Evolutionary conservation across 192 early-diverging fungal species (phyloP), one percentile per base, ranked within the genome.

Genomic region (Entomortierella beljakovae): DNA sequence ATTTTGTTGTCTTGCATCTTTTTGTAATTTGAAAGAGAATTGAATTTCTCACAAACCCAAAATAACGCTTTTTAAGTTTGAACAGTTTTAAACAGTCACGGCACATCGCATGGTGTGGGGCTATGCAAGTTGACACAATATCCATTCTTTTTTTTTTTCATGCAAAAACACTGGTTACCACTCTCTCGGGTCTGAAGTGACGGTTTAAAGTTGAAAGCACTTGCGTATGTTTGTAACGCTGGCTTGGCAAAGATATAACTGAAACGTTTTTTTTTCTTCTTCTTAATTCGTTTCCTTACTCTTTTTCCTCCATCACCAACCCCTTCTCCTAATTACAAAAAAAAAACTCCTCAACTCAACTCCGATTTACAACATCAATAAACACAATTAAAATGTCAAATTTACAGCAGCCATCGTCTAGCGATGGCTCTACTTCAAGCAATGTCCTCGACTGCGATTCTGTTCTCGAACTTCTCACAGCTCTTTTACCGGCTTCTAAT

Each of bases 371-470:
- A 6, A 52, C 61, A 42, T 40, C 37, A n/a, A 2, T 37, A 42
- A 18, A 23, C 31, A 57, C 33, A 26, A 28, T 16, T 33, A 43
- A 51, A 31, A 74, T 74, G 71, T 74, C 71, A 25, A 61, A 37
- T 37, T 50, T 49, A 35, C 71, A 74, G 35, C 71, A 61, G n/a
- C 40, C 71, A 15, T 22, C 64, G 16, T 6, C 50, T 18, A 28
- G 33, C 26, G 26, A 22, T 29, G 40, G 37, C 37, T 1, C 32
- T 9, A 6, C 62, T 33, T 16, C 54, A 35, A 35, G 33, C 49
- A 66, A 61, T 33, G 57, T 61, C 31, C 71, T 74, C 50, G 71
- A 74, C 51, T 59, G 62, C 31, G 71, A 74, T 58, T 58, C 54
- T 3, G 64, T 74, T 50, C 64, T 74, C 18, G 15, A 38, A 8